These are phyloP conservation scores for Conringia planisiliqua DNA, from an alignment of 345 rosid genomes.

Conservation along the genomic window DNA sequence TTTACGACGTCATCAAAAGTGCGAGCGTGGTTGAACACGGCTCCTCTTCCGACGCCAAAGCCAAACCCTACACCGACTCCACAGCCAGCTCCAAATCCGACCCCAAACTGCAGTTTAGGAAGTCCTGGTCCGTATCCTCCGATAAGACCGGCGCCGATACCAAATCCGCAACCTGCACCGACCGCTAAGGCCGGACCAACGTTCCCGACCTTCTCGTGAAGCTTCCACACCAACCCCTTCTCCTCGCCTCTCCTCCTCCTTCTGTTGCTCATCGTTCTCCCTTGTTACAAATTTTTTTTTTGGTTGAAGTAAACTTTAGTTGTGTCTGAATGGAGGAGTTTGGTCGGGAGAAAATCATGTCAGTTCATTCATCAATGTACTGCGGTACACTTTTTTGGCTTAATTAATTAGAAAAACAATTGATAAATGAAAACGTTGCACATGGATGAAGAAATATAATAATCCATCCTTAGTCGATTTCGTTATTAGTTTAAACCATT, in stretches of 20 bases:
- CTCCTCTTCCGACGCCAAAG: not conserved
- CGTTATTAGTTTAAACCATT: not conserved
- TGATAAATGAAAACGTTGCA: not conserved
- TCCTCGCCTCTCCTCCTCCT: not conserved
- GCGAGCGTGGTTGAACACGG: not conserved
- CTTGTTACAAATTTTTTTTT: too few species aligned
- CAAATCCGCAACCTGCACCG: not conserved
- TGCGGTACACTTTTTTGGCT: not conserved
- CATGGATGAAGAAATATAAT: not conserved
- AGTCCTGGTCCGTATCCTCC: not conserved
- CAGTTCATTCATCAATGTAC: not conserved
- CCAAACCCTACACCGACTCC: not conserved
- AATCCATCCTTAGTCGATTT: not conserved
- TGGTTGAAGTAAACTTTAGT: too few species aligned
- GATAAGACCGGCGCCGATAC: not conserved
- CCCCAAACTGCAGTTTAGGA: not conserved
- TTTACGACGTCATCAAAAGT: not conserved
- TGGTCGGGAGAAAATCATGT: not conserved
- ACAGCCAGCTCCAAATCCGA: not conserved
- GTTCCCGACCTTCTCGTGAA: not conserved
- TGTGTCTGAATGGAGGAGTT: too few species aligned
- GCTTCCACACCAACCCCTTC: not conserved
- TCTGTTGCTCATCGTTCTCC: not conserved
- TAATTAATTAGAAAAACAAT: not conserved
- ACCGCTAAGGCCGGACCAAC: not conserved